A percentile compares a stretch with the other conserved stretches of the same genome.
phyloP scores from a whole-genome alignment of 2,329 filamentous ascomycete species.

The Aspergillus ruber region DNA sequence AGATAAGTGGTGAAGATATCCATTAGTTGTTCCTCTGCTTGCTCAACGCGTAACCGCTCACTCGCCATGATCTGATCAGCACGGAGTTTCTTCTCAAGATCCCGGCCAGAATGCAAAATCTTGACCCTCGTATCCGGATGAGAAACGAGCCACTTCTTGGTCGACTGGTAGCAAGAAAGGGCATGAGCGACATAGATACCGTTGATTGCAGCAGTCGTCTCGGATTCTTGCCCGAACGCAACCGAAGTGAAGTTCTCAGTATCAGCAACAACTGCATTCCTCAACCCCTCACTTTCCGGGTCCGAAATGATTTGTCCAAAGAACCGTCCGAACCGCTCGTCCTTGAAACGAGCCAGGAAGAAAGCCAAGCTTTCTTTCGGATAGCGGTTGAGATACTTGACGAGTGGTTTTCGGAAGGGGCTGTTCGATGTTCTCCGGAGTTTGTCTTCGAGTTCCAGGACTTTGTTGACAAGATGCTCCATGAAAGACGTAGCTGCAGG shows the following conservation, averaged over 20 bases:
- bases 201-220: constrained; percentile 74
- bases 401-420: constrained; percentile 82
- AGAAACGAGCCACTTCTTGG: constrained; percentile 59
- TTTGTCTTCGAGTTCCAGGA: constrained; percentile 80
- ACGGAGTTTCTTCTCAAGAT: constrained; percentile 68
- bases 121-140: constrained; percentile 53
- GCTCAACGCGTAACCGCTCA: constrained; percentile 77
- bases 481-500: constrained; percentile 86
- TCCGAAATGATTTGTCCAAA: constrained; percentile 80
- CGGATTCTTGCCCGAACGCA: constrained; percentile 57
- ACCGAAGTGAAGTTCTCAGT: constrained; percentile 64
- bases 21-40: constrained; percentile 84
- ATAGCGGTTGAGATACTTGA: constrained; percentile 90
- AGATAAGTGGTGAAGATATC: constrained; percentile 76
- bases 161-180: constrained; percentile 60
- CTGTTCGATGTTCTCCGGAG: constrained; percentile 82
- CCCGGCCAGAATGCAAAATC: constrained; percentile 61
- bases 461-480: constrained; percentile 78
- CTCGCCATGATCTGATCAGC: constrained; percentile 62
- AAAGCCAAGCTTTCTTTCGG: constrained; percentile 79
- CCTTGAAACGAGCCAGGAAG: constrained; percentile 71
- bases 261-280: constrained; percentile 67
- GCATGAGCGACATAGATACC: constrained; percentile 79
- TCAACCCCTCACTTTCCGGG: constrained; percentile 64
- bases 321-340: constrained; percentile 83